Evolutionary conservation across 495 filamentous ascomycete species (phyloP), one percentile per base, ranked within the genome.

Genomic region (Penicillium lagena): DNA sequence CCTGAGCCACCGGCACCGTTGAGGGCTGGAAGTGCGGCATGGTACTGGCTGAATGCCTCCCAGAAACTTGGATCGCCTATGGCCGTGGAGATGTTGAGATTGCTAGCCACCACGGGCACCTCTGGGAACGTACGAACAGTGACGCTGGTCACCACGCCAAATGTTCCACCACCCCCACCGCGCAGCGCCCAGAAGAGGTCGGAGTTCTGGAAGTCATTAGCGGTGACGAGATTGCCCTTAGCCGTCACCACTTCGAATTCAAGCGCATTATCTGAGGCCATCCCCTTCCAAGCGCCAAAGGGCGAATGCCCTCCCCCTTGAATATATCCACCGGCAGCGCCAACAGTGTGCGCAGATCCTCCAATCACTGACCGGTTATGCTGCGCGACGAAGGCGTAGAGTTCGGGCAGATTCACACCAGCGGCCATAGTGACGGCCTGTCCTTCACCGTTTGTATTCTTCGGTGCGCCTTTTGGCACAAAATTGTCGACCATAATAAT

Each of bases 181-280:
- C 79, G 66, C 17, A 83, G 58, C 4, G 72, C 72, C 45, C 70
- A 84, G 65, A 83, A 86, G 2, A 85, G 68, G 41, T 84, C 79
- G 0, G 67, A 39, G 47, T 83, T 75, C 22, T 66, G 54, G 14
- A 53, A 51, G 9, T 55, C 55, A 31, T 65, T 70, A 6, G 69
- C 70, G 8, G 58, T 66, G 17, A 79, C 66, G 6, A 76, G 15
- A 2, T 46, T 32, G 14, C 54, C 53, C 57, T 54, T 44, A 29
- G 70, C 65, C 7, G 55, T 60, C 12, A 71, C 63, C 12, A 67
- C 49, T 22, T 54, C 42, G 39, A 65, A 68, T 31, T 71, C 55
- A 29, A 68, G 52, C 5, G 51, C 67, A 45, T 70, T 61, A 44
- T 71, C 68, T 8, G 57, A 41, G 7, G 52, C 64, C 61, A 70